Evolutionary conservation across 495 filamentous ascomycete genomes (phyloP).

Genomic region (Penicillium bovifimosum): DNA sequence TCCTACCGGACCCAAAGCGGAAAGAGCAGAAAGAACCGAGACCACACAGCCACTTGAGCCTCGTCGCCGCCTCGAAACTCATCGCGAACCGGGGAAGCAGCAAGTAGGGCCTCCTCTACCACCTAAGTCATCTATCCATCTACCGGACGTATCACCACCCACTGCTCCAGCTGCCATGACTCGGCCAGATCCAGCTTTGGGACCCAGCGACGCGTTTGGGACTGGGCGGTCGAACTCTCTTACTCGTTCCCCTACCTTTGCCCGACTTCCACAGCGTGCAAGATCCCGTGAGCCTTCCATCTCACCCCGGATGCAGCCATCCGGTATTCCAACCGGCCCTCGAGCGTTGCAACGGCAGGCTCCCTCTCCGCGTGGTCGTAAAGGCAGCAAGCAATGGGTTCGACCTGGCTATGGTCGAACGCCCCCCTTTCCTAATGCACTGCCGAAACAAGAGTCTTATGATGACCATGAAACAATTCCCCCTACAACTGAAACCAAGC

Average conservation of each 20-base stretch:
- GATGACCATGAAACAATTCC: conserved; percentile 37
- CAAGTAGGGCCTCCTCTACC: conserved; percentile 10
- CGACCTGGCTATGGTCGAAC: conserved; percentile 43
- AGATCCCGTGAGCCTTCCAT: conserved; percentile 37
- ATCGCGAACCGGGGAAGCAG: conserved; percentile 10
- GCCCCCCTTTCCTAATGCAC: conserved; percentile 25
- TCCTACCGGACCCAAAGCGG: conserved; percentile 40
- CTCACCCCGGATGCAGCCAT: conserved; percentile 46
- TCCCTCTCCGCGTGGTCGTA: conserved; percentile 32
- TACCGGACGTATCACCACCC: conserved; percentile 34
- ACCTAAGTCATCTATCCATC: conserved; percentile 11
- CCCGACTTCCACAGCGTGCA: conserved; percentile 25
- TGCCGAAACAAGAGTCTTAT: conserved; percentile 34
- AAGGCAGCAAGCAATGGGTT: conserved; percentile 56
- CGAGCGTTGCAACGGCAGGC: conserved; percentile 43
- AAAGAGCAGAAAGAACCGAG: conserved; percentile 32
- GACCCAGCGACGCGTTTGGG: conserved; percentile 14
- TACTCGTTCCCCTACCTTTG: conserved; percentile 24
- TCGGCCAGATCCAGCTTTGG: conserved; percentile 20
- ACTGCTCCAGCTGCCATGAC: conserved; percentile 41
- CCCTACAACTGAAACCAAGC: conserved; percentile 17
- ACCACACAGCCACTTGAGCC: conserved; percentile 17
- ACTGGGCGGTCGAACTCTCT: conserved; percentile 19
- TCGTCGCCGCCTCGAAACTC: conserved; percentile 21
- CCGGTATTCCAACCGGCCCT: conserved; percentile 54